Evolutionary conservation across 306 rosid species (phyloP).

Genomic region (Dryas alaskensis): DNA sequence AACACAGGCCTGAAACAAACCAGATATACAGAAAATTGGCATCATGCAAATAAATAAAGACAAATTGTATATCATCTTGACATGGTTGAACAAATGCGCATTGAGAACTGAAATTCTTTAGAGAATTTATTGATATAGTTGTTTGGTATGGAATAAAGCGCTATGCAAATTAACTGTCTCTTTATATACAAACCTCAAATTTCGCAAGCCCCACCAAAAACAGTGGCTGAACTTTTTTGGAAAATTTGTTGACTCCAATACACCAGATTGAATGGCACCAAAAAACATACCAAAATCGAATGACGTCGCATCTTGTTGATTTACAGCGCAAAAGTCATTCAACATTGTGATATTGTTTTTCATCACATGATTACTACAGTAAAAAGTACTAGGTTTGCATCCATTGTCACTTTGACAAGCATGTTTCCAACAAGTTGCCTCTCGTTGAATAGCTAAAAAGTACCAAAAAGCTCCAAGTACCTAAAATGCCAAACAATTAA

Average conservation of each 20-base stretch:
- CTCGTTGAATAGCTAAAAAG: not conserved
- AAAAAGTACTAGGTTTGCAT: not conserved
- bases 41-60: no score
- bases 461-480: slow-evolving; percentile 9
- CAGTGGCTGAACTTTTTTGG: not conserved
- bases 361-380: not conserved
- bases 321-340: not conserved
- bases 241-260: slow-evolving; percentile 4
- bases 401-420: not conserved
- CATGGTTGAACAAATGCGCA: not conserved
- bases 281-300: slow-evolving; percentile 10
- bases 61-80: not conserved
- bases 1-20: not conserved
- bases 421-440: not conserved
- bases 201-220: slow-evolving; percentile 7
- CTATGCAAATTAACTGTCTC: no score
- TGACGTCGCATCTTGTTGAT: not conserved
- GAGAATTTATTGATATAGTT: no score
- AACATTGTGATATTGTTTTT: not conserved
- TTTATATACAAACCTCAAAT: not conserved
- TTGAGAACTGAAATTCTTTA: no score
- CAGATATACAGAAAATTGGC: not conserved
- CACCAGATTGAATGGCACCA: not conserved
- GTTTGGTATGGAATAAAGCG: no score
- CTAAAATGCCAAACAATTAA: not conserved